phyloP scores from a whole-genome alignment of 345 rosid genomes.

The Corymbia maculata region DNA sequence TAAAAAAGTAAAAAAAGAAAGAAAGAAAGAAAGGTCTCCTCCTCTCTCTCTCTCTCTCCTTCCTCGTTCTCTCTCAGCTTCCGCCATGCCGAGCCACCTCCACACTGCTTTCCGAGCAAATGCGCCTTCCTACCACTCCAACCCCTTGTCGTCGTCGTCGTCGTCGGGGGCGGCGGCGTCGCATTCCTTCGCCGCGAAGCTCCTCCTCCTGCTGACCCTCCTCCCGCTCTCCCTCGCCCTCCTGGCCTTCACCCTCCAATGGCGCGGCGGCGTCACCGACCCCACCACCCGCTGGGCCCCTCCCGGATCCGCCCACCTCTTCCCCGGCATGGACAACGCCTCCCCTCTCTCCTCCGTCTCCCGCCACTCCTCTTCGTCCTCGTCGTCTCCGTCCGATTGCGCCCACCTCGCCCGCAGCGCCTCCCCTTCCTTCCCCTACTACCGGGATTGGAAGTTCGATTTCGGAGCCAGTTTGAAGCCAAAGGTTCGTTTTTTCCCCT shows the following conservation, averaged over 20 bases:
- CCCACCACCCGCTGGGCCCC: constrained; percentile 65
- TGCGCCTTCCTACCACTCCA: constrained; percentile 8
- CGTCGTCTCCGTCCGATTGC: constrained; percentile 35
- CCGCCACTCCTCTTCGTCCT: constrained; percentile 54
- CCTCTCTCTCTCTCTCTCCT: neutral
- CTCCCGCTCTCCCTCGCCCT: constrained; percentile 85
- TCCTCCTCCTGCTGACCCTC: constrained; percentile 68
- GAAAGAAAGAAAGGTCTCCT: neutral
- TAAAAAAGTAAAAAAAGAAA: neutral
- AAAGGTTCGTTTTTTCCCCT: neutral
- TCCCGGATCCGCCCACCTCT: constrained; percentile 47
- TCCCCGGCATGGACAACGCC: constrained; percentile 85
- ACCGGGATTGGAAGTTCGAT: constrained; percentile 66
- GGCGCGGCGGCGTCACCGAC: constrained; percentile 76
- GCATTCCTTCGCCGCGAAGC: constrained; percentile 44
- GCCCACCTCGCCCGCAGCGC: neutral
- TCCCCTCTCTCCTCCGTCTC: constrained; percentile 54
- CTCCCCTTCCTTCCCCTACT: constrained; percentile 51
- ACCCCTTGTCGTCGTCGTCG: constrained; percentile 21
- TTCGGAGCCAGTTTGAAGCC: neutral
- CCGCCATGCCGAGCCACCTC: constrained; percentile 64
- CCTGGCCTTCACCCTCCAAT: constrained; percentile 83
- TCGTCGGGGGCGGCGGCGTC: neutral
- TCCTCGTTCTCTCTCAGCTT: neutral
- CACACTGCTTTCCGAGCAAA: constrained; percentile 32